These are phyloP conservation scores for Protomyces arabidopsidicola DNA, from an alignment of 1,139 yeast genomes.

Conservation along the genomic window DNA sequence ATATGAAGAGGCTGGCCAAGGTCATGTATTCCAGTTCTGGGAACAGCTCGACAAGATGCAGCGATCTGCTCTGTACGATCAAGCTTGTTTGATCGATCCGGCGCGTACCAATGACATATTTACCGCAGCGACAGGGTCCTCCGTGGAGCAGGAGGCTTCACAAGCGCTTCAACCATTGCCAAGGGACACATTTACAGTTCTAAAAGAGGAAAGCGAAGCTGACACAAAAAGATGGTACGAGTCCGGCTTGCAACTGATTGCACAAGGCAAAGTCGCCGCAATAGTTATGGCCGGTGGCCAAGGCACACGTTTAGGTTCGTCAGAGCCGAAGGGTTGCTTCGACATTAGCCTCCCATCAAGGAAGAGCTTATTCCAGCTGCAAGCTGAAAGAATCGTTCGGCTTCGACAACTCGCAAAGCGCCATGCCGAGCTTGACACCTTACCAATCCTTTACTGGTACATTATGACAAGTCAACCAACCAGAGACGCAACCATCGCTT, in stretches of 20 bases:
- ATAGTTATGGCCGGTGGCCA: conserved; percentile 97
- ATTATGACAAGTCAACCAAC: conserved; percentile 97
- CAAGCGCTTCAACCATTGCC: conserved; percentile 41
- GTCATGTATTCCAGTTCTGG: conserved; percentile 44
- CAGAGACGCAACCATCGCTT: conserved; percentile 65
- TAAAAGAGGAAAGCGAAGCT: conserved; percentile 36
- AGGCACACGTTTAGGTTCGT: conserved; percentile 89
- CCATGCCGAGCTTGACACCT: conserved; percentile 37
- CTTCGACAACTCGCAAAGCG: conserved; percentile 56
- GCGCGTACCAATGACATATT: conserved; percentile 38
- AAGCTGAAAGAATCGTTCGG: conserved; percentile 74
- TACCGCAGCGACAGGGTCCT: conserved; percentile 33
- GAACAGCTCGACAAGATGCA: conserved; percentile 38
- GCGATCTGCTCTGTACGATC: conserved; percentile 37
- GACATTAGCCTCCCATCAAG: conserved; percentile 78
- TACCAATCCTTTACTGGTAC: conserved; percentile 65
- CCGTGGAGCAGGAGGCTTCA: conserved; percentile 22
- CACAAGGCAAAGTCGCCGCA: conserved; percentile 73
- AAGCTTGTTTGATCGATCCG: conserved; percentile 42
- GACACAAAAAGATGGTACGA: conserved; percentile 47
- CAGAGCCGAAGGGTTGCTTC: conserved; percentile 89
- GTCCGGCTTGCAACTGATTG: conserved; percentile 65
- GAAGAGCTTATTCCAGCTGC: conserved; percentile 83
- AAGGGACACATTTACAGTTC: conserved; percentile 39
- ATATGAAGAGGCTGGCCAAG: conserved; percentile 43